A percentile compares a stretch with the other conserved stretches of the same genome.
Conservation (phyloP, 306 rosid species). For the Rubus idaeus region DNA sequence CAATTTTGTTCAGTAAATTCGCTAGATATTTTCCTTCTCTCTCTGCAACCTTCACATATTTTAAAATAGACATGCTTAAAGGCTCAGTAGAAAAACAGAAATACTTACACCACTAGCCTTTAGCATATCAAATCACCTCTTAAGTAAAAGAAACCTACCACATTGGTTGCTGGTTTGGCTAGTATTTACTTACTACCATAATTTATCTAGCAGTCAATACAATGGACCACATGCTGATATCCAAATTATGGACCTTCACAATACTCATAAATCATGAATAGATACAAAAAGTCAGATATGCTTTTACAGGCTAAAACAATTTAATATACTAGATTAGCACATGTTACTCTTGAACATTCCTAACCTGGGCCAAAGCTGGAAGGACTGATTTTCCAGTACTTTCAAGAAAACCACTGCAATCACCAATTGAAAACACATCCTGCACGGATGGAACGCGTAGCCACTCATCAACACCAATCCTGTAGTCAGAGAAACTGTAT, state of each 20-base stretch:
- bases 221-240: background rate
- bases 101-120: background rate
- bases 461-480: slow-evolving; percentile 96
- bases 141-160: background rate
- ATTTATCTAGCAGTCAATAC: background rate
- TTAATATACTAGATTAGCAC: background rate
- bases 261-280: background rate
- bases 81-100: slow-evolving; percentile 8
- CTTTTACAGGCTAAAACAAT: background rate
- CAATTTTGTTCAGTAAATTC: slow-evolving; percentile 60
- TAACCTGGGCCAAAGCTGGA: slow-evolving; percentile 94
- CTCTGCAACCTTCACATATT: slow-evolving; percentile 78
- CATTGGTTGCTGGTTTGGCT: background rate
- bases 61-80: slow-evolving; percentile 10
- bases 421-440: slow-evolving; percentile 88
- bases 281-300: background rate
- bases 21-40: slow-evolving; percentile 89
- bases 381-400: slow-evolving; percentile 81
- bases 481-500: slow-evolving; percentile 30
- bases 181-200: background rate
- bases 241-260: background rate
- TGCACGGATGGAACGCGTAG: slow-evolving; percentile 69
- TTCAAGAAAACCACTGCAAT: slow-evolving; percentile 90
- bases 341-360: background rate
- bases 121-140: background rate